Evolutionary conservation across 805 yeast genomes (phyloP).

Genomic region (Hanseniaspora jakobsenii): DNA sequence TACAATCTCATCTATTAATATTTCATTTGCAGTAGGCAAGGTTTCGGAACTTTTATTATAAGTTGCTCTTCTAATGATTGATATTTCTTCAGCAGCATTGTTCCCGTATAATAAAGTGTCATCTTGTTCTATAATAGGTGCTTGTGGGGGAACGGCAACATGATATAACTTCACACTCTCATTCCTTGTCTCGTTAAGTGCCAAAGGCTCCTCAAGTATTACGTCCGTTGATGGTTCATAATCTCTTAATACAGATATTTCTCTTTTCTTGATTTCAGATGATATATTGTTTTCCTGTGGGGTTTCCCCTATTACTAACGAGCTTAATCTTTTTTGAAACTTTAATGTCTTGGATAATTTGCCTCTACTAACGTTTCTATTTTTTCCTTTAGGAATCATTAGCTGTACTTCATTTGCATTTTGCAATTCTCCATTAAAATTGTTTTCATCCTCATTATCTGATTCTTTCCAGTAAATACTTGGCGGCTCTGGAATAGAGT

Average conservation of each 20-base stretch:
- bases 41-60: conserved; percentile 6
- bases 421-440: neutral
- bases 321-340: conserved; percentile 12
- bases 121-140: neutral
- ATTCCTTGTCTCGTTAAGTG: neutral
- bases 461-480: neutral
- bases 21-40: conserved; percentile 4
- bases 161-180: neutral
- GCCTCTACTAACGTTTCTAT: conserved; percentile 1
- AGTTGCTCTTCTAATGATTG: neutral
- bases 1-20: conserved; percentile 11
- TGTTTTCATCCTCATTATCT: neutral
- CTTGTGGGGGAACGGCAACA: neutral
- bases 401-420: neutral
- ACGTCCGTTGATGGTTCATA: conserved; percentile 1
- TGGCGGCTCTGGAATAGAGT: conserved; percentile 21
- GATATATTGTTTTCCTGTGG: neutral
- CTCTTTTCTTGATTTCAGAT: neutral
- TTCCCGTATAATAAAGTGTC: conserved; percentile 10
- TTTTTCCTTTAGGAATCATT: neutral
- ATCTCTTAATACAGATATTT: neutral
- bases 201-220: neutral
- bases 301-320: neutral
- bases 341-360: conserved; percentile 8
- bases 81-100: conserved; percentile 3